Conservation (phyloP, 1,284 basidiomycete species). For the Pseudozyma sp. region DNA sequence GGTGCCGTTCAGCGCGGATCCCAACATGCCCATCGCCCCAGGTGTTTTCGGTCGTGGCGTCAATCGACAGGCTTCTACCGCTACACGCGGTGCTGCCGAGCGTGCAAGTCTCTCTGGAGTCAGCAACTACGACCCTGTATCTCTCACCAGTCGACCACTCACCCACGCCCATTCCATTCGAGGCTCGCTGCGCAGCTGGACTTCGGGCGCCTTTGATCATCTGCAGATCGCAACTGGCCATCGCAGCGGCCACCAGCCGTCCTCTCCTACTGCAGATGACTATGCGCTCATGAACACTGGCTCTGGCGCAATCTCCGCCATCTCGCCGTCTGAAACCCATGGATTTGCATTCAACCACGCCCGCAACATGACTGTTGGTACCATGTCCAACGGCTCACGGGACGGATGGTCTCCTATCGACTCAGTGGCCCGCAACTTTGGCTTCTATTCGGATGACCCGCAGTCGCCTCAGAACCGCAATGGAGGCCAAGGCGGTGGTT, state of each 20-base stretch:
- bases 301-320: neutral
- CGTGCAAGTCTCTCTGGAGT: conserved; percentile 27
- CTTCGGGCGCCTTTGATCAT: conserved; percentile 38
- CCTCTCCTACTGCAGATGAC: conserved; percentile 12
- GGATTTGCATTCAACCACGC: neutral
- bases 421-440: conserved; percentile 22
- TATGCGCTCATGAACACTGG: conserved; percentile 34
- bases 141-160: conserved; percentile 22
- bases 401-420: conserved; percentile 34
- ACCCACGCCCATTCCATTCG: conserved; percentile 31
- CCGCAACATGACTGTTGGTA: conserved; percentile 6
- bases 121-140: conserved; percentile 35
- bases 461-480: conserved; percentile 14
- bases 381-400: conserved; percentile 14
- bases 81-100: conserved; percentile 10
- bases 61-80: conserved; percentile 18
- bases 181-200: conserved; percentile 45
- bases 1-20: conserved; percentile 38
- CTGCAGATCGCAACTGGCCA: conserved; percentile 16
- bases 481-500: conserved; percentile 8
- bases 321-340: conserved; percentile 6
- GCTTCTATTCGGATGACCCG: conserved; percentile 32
- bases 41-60: conserved; percentile 35
- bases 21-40: conserved; percentile 44
- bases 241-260: conserved; percentile 5